Conservation (phyloP, 2,329 filamentous ascomycete genomes). For the Paracoccidioides brasiliensis region DNA sequence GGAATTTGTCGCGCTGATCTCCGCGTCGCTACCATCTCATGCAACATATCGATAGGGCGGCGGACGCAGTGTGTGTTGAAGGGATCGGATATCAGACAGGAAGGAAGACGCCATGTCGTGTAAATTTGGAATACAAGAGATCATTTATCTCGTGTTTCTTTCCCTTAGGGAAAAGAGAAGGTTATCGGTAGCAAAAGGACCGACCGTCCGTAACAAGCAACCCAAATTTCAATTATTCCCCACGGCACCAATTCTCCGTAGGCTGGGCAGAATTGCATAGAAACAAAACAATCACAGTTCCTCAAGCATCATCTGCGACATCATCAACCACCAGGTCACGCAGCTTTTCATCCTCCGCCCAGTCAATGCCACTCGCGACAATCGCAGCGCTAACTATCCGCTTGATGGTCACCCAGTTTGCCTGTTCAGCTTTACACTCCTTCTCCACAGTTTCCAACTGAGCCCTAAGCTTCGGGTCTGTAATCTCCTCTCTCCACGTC, state of each 20-base stretch:
- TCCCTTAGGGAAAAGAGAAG: background rate
- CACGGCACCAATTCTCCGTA: too few species aligned
- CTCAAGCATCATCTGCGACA: slow-evolving; percentile 12
- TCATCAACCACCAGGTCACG: slow-evolving; percentile 57
- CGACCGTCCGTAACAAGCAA: background rate
- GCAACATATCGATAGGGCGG: too few species aligned
- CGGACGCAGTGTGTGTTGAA: too few species aligned
- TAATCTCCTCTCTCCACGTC: slow-evolving; percentile 37
- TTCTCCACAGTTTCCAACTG: slow-evolving; percentile 47
- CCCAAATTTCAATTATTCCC: background rate
- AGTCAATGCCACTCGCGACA: slow-evolving; percentile 70
- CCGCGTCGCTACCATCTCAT: too few species aligned
- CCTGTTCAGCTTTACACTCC: slow-evolving; percentile 48
- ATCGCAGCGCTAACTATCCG: slow-evolving; percentile 65
- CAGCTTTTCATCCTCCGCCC: slow-evolving; percentile 57
- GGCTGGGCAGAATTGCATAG: background rate
- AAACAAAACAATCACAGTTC: background rate
- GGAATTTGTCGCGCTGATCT: too few species aligned
- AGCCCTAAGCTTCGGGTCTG: slow-evolving; percentile 39
- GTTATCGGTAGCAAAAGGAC: background rate
- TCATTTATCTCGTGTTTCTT: too few species aligned
- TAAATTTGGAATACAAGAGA: too few species aligned
- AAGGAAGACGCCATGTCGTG: too few species aligned
- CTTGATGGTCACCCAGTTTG: slow-evolving; percentile 63
- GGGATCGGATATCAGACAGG: too few species aligned